These are phyloP conservation scores for Tremella mesenterica DNA, from an alignment of 768 basidiomycete genomes.

Conservation along the genomic window DNA sequence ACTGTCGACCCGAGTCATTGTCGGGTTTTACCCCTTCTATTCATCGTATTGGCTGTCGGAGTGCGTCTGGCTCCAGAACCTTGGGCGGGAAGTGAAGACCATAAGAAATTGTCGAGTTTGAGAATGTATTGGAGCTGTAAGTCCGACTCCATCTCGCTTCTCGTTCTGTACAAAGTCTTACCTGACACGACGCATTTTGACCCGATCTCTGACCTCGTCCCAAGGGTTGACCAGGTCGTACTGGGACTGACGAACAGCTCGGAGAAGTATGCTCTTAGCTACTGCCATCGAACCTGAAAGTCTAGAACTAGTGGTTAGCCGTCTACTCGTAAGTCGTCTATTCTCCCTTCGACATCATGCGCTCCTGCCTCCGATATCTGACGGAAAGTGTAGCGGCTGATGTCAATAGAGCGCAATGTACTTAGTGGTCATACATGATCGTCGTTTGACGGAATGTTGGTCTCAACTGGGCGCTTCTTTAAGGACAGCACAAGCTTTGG, in stretches of 20 bases:
- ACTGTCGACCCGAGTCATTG: slow-evolving; percentile 36
- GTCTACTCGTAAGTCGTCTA: slow-evolving; percentile 55
- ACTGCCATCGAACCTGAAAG: slow-evolving; percentile 90
- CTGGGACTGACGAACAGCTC: slow-evolving; percentile 51
- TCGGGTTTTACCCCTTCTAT: slow-evolving; percentile 65
- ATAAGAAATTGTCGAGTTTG: slow-evolving; percentile 66
- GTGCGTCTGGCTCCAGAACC: slow-evolving; percentile 76
- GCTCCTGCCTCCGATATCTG: not conserved
- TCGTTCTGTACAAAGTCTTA: not conserved
- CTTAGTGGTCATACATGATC: slow-evolving; percentile 48
- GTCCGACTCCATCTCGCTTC: slow-evolving; percentile 40
- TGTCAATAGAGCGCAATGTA: slow-evolving; percentile 57
- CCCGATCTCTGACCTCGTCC: too few species aligned
- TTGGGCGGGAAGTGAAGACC: slow-evolving; percentile 69
- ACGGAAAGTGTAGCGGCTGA: not conserved
- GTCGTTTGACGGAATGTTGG: slow-evolving; percentile 82
- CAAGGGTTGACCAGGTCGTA: too few species aligned
- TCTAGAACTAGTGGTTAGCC: slow-evolving; percentile 79
- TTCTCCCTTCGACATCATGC: not conserved
- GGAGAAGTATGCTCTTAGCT: slow-evolving; percentile 77
- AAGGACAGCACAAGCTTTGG: slow-evolving; percentile 84
- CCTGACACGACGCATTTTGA: too few species aligned
- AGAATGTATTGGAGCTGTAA: slow-evolving; percentile 93
- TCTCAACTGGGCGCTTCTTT: slow-evolving; percentile 89
- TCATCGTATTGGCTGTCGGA: slow-evolving; percentile 82